Percentiles rank a stretch among this genome's conserved stretches.
Evolutionary conservation across 2,329 filamentous ascomycete genomes (phyloP).

Genomic region (Nothophaeocryptopus gaeumannii): DNA sequence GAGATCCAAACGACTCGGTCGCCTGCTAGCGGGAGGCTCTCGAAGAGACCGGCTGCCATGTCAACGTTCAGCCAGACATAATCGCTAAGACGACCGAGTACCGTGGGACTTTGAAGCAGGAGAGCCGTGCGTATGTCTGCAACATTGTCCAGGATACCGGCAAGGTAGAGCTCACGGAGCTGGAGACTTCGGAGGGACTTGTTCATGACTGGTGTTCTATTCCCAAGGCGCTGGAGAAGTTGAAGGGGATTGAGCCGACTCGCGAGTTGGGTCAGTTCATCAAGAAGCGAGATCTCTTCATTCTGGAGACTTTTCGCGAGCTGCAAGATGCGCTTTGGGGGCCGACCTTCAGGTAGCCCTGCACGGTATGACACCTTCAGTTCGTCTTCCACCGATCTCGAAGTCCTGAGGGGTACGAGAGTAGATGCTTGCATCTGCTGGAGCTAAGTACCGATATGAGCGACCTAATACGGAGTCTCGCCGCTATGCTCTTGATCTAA

Average conservation of each 20-base stretch:
- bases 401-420: too few species aligned
- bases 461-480: too few species aligned
- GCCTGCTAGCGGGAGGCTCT: constrained; percentile 9
- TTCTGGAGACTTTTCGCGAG: background rate
- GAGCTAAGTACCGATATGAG: too few species aligned
- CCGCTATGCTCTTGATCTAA: too few species aligned
- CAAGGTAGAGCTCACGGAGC: constrained; percentile 4
- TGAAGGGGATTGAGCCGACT: constrained; percentile 4
- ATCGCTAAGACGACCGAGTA: constrained; percentile 8
- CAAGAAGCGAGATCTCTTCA: constrained; percentile 2
- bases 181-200: background rate
- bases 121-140: constrained; percentile 6
- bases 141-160: constrained; percentile 3
- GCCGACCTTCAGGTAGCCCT: too few species aligned
- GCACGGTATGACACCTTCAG: too few species aligned
- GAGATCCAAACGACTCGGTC: constrained; percentile 5
- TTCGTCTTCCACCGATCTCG: too few species aligned
- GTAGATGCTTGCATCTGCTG: too few species aligned
- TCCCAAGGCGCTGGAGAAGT: constrained; percentile 2
- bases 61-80: background rate
- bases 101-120: constrained; percentile 1
- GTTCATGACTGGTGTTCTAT: background rate
- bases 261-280: background rate
- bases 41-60: constrained; percentile 16
- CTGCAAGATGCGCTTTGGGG: too few species aligned